Conservation (phyloP, 176 grass and related monocot genomes). For the Zea mays region Zm-B73-REFERENCE-NAM-5.0 NC_050099.1:28348001-28348500, state of each 20-base stretch:
- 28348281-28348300: background rate
- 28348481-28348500: background rate
- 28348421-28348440: conserved; percentile 89
- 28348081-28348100: conserved; percentile 73
- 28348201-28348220: background rate
- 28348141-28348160: conserved; percentile 68
- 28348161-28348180: background rate
- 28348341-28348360: conserved; percentile 86
- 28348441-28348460: conserved; percentile 54
- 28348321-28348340: background rate
- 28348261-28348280: background rate
- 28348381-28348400: conserved; percentile 80
- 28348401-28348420: conserved; percentile 83
- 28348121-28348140: conserved; percentile 72
- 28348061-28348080: conserved; percentile 73
- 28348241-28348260: background rate
- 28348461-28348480: conserved; percentile 24
- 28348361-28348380: conserved; percentile 71
- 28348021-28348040: background rate
- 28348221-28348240: background rate
- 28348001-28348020: background rate
- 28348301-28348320: background rate
- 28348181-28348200: background rate
- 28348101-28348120: conserved; percentile 80
- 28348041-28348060: conserved; percentile 61